These are phyloP conservation scores for Candida smagusa DNA, from an alignment of 1,139 yeast genomes.

Conservation along the genomic window DNA sequence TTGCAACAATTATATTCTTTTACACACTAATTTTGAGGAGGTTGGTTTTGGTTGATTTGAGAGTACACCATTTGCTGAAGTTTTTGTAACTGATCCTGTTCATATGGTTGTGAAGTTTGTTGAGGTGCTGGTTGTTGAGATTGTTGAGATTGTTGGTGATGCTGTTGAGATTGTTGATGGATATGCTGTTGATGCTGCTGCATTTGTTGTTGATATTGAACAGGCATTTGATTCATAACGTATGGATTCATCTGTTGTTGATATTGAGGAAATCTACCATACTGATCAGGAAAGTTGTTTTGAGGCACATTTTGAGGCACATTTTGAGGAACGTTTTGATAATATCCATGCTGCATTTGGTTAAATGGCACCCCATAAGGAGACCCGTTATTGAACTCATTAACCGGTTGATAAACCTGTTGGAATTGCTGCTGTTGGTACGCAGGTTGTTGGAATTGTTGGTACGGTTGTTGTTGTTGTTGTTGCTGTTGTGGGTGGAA, in stretches of 20 bases:
- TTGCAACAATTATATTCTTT: conserved; percentile 1
- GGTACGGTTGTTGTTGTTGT: conserved; percentile 5
- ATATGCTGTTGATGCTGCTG: conserved; percentile 2
- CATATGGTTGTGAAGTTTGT: conserved; percentile 9
- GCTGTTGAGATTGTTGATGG: conserved; percentile 1
- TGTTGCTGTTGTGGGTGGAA: conserved; percentile 10
- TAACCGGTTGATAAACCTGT: conserved; percentile 3
- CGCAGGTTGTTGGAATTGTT: conserved; percentile 3
- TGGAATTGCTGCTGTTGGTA: conserved; percentile 3
- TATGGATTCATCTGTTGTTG: neutral
- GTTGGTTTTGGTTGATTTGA: conserved; percentile 17
- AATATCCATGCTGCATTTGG: conserved; percentile 11
- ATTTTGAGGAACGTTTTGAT: conserved; percentile 4
- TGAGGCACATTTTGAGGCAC: neutral
- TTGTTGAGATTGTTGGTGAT: conserved; percentile 1
- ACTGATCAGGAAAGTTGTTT: conserved; percentile 4
- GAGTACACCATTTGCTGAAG: conserved; percentile 28
- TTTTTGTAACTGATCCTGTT: conserved; percentile 22
- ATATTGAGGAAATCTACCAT: conserved; percentile 4
- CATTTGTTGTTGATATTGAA: neutral
- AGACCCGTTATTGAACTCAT: conserved; percentile 7
- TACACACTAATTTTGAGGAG: conserved; percentile 1
- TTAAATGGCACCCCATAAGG: conserved; percentile 17
- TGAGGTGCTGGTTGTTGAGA: neutral
- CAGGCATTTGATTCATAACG: no score